Percentiles rank a stretch among this genome's conserved stretches.
Conservation (phyloP, 78 protist species). For the Diacronema lutheri region DNA sequence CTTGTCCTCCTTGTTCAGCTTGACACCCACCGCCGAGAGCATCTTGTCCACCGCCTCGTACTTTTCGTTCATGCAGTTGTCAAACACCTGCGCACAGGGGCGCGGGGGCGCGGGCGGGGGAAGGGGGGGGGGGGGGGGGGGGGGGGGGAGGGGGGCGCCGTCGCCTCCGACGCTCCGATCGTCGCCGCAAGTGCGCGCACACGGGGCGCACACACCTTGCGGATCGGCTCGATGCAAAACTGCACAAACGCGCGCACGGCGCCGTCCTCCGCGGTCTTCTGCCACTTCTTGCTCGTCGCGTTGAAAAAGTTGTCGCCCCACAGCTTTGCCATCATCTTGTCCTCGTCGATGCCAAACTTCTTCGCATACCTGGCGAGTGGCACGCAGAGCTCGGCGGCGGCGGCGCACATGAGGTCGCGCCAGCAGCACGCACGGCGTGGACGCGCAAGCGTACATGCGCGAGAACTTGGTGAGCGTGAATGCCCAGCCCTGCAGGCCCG, state of each 20-base stretch:
- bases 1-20: conserved; percentile 79
- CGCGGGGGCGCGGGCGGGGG: conserved; percentile 70
- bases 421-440: not conserved
- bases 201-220: not conserved
- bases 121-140: not conserved
- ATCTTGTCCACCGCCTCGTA: conserved; percentile 73
- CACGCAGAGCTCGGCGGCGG: not conserved
- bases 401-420: not conserved
- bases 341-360: conserved; percentile 67
- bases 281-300: conserved; percentile 90
- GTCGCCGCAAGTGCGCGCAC: not conserved
- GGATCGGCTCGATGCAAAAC: not conserved
- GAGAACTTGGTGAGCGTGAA: conserved; percentile 95
- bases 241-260: not conserved
- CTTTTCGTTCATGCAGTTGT: conserved; percentile 89
- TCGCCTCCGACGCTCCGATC: not conserved
- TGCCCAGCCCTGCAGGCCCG: conserved; percentile 99
- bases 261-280: not conserved
- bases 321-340: conserved; percentile 79
- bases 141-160: not conserved
- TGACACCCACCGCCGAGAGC: conserved; percentile 73
- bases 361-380: conserved; percentile 59
- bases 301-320: conserved; percentile 99
- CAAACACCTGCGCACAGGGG: too few species aligned
- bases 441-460: conserved; percentile 30